Evolutionary conservation across 192 early-diverging fungal genomes (phyloP), one percentile per base, ranked within the genome.

Genomic region (Backusella psychrophila): DNA sequence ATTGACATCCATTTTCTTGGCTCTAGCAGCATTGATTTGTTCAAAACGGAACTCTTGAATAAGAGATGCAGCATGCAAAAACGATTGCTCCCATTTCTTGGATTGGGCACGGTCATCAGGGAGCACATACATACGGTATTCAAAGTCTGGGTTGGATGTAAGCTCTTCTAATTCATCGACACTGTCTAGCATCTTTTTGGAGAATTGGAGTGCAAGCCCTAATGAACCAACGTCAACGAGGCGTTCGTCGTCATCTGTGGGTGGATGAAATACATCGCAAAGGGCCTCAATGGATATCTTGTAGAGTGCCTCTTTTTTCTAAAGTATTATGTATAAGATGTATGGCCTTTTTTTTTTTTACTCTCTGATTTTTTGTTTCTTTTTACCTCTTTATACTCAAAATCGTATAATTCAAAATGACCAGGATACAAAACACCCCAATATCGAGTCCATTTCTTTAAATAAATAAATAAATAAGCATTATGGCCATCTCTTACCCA

Each of bases 331-430:
- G 41, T 21, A 74, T 29, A 41, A 44, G 7, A 46, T 6, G 42
- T 39, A 19, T 65, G 23, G 1, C 56, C n/a, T n/a, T n/a, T 11
- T 41, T 23, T 65, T 23, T 19, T 19, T 19, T 44, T 4, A 63
- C 36, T 59, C 41, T 15, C 56, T 29, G 9, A 63, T 23, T 56
- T 41, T 23, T 19, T 63, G 21, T 56, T 35, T 66, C 8, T 7
- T 65, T 29, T 67, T 42, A 73, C 75, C 75, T 82, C 81, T 59
- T 78, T 78, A 53, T 78, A 75, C 42, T 82, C 81, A 82, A 82
- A 82, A 76, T 82, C 81, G 75, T 78, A 82, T 29, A 82, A 71
- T 26, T 63, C 26, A 12, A 82, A 52, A 34, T 78, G 44, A 17
- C 71, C 36, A 21, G 65, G 70, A 67, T 76, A 65, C 17, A 82